Percentiles rank a stretch among this genome's conserved stretches.
These are phyloP conservation scores for Gryganskiella cystojenkinii DNA, from an alignment of 192 early-diverging fungal species.

Conservation along the genomic window DNA sequence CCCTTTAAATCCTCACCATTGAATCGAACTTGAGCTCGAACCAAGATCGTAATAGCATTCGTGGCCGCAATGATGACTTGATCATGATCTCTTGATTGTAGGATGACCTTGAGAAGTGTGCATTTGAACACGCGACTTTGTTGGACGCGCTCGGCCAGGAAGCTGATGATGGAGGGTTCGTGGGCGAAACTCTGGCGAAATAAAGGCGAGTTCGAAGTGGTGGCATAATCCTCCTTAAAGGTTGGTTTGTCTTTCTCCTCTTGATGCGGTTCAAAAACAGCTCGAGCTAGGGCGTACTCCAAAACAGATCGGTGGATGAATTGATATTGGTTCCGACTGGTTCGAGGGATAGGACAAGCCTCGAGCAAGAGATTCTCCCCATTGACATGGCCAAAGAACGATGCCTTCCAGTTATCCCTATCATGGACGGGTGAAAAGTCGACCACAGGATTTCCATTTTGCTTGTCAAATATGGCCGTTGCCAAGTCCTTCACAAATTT, in stretches of 20 bases:
- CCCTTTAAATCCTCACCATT: slow-evolving; percentile 5
- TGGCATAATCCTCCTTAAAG: no score
- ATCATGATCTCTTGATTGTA: slow-evolving; percentile 1
- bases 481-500: slow-evolving; percentile 3
- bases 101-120: not conserved
- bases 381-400: not conserved
- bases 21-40: not conserved
- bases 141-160: slow-evolving; percentile 7
- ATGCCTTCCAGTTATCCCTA: no score
- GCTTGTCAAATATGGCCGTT: not conserved
- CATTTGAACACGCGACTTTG: not conserved
- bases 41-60: slow-evolving; percentile 15
- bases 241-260: not conserved
- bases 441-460: not conserved
- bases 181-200: not conserved
- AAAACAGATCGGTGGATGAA: slow-evolving; percentile 8
- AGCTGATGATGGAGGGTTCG: slow-evolving; percentile 2
- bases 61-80: not conserved
- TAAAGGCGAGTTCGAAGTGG: not conserved
- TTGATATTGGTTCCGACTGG: not conserved
- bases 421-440: not conserved
- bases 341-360: not conserved
- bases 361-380: not conserved
- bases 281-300: slow-evolving; percentile 1
- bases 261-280: not conserved